These are phyloP conservation scores for Fomitopsis pinicola DNA, from an alignment of 1,284 basidiomycete species.

Conservation along the genomic window DNA sequence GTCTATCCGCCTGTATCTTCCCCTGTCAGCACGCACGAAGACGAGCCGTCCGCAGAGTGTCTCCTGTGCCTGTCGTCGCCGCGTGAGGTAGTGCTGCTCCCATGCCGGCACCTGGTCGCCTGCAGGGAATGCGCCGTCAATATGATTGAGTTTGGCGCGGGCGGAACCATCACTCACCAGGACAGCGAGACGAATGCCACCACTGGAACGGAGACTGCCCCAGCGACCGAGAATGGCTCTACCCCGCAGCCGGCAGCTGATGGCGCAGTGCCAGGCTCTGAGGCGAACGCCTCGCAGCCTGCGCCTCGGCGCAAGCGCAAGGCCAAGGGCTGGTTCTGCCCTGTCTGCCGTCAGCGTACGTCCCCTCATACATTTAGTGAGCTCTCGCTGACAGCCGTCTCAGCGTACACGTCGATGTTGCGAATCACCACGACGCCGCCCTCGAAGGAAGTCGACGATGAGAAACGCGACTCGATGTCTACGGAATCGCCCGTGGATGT, in stretches of 20 bases:
- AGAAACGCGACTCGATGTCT: conserved; percentile 32
- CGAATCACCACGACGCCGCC: conserved; percentile 77
- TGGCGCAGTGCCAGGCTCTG: conserved; percentile 13
- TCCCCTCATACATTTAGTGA: conserved; percentile 12
- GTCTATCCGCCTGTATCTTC: conserved; percentile 21
- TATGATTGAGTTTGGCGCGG: conserved; percentile 93
- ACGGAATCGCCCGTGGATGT: conserved; percentile 26
- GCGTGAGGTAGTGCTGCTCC: conserved; percentile 84
- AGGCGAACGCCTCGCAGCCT: conserved; percentile 9
- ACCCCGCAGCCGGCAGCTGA: conserved; percentile 15
- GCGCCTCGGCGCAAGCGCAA: conserved; percentile 70
- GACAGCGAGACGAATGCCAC: conserved; percentile 34
- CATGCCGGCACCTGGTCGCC: conserved; percentile 87
- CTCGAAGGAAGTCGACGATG: conserved; percentile 35
- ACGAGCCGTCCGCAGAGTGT: conserved; percentile 81
- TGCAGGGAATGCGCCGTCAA: conserved; percentile 90
- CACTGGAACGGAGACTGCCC: conserved; percentile 9
- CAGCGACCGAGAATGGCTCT: conserved; percentile 10
- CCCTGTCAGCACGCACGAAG: conserved; percentile 52
- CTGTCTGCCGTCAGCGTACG: conserved; percentile 86
- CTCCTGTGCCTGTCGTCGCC: conserved; percentile 83
- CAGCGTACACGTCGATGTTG: conserved; percentile 84
- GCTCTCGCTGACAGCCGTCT: background rate
- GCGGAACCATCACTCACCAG: conserved; percentile 70
- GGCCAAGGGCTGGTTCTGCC: conserved; percentile 94